A percentile compares a stretch with the other conserved stretches of the same genome.
These are phyloP conservation scores for Lupinus albus DNA, from an alignment of 306 rosid genomes.

Conservation along the genomic window DNA sequence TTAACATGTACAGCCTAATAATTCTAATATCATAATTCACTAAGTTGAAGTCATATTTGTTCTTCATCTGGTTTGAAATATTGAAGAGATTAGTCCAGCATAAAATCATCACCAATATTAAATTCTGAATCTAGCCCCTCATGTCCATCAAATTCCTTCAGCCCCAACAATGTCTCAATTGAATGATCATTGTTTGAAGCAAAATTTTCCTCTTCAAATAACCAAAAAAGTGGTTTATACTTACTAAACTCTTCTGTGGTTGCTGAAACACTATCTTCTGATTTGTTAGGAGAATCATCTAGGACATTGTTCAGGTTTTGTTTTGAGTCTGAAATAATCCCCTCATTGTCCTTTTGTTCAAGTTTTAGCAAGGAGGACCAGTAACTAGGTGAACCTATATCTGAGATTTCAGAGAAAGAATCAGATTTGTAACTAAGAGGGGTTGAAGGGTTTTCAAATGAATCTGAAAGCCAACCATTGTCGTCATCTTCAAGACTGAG, in stretches of 20 bases:
- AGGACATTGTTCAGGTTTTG: neutral
- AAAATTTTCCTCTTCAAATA: slow-evolving; percentile 44
- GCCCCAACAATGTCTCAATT: slow-evolving; percentile 62
- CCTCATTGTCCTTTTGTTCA: slow-evolving; percentile 41
- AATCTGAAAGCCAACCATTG: slow-evolving; percentile 37
- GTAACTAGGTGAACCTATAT: slow-evolving; percentile 29
- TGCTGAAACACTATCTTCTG: neutral
- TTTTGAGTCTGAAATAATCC: slow-evolving; percentile 33
- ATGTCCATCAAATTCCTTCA: slow-evolving; percentile 61
- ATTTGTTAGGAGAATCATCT: too few relatives aligned
- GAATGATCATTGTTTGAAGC: slow-evolving; percentile 29
- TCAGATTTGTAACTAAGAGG: slow-evolving; percentile 38
- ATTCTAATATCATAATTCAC: too few relatives aligned
- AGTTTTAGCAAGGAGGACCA: slow-evolving; percentile 47
- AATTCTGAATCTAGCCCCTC: slow-evolving; percentile 56
- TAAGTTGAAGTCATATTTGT: too few relatives aligned
- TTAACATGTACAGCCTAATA: too few relatives aligned
- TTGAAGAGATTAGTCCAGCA: slow-evolving; percentile 36
- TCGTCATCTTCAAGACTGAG: slow-evolving; percentile 52
- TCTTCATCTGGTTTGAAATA: neutral
- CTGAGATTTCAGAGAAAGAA: slow-evolving; percentile 29
- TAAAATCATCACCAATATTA: slow-evolving; percentile 32
- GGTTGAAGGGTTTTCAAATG: slow-evolving; percentile 29
- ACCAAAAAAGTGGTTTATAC: slow-evolving; percentile 63
- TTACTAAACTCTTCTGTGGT: slow-evolving; percentile 25